Base-by-base conservation (phyloP, 805 yeast species). In the Metschnikowia drakensbergensis region DNA sequence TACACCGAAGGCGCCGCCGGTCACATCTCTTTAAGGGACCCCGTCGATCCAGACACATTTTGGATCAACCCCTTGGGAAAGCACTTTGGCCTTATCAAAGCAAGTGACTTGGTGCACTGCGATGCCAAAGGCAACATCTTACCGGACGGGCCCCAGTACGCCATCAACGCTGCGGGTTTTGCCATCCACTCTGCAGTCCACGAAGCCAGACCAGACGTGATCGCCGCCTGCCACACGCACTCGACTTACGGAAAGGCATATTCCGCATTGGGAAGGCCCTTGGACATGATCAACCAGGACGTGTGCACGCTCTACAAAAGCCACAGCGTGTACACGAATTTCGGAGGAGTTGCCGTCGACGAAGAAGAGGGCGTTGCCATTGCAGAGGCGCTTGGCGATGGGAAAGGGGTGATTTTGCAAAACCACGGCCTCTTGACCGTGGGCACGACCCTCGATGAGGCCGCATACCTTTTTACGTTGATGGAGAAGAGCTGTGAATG, bases 51-150 rank as follows among this genome's bases (percentile, higher is more conserved):
- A n/a, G 64, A 73, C 40, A 86, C 92, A 3, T 88, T 88, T 64
- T 88, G 96, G 96, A 86, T 88, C 63, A 88, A 88, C 67, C 96
- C 96, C 4, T 70, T 88, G 54, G 92, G 86, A n/a, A 77, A 75
- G 55, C 96, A 88, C 65, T 88, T 86, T 53, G 69, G 67, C 11
- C 54, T 71, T 41, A 65, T 71, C 40, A 67, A 63, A 40, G 73
- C 72, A 11, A 55, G 63, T 37, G 75, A 71, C 53, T 58, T 71
- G 60, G 74, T 71, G 17, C 76, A 70, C 51, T 76, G 74, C 7
- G 86, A 83, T 60, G 81, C 78, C 58, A 71, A 80, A 38, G 88
- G 87, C 31, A 76, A 81, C 47, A 72, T 83, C 36, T 72, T 84
- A 49, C 67, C 72, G 6, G 88, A 84, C 30, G 87, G 86, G 42